Evolutionary conservation across 352 stramenopile genomes (phyloP).

Genomic region (Globisporangium yorkense): DNA sequence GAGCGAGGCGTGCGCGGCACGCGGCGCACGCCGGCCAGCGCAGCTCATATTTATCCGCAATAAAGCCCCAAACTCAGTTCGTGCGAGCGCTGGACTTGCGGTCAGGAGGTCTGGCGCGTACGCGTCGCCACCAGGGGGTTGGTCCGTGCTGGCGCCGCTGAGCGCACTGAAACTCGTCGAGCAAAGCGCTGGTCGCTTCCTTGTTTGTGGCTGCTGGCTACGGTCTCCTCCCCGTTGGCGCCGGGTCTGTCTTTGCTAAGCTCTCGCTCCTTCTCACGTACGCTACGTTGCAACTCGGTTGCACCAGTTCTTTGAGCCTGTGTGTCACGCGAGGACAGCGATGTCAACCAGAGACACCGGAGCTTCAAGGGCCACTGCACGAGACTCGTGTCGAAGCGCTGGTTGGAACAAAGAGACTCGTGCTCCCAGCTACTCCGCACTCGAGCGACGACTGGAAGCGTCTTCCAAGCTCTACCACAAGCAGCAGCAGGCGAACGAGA

Average conservation of each 20-base stretch:
- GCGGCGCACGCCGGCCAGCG: background rate
- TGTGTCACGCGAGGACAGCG: background rate
- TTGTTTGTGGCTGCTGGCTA: background rate
- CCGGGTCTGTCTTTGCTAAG: background rate
- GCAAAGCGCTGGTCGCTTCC: background rate
- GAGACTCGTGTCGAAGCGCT: no score
- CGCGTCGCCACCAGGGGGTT: no score
- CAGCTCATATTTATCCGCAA: conserved; percentile 11
- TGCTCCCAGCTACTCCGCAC: no score
- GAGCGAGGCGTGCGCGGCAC: background rate
- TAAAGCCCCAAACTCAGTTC: background rate
- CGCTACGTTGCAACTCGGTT: background rate
- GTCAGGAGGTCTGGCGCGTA: no score
- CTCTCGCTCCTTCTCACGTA: background rate
- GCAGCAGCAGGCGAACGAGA: background rate
- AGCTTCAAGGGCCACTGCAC: background rate
- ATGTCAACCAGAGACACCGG: background rate
- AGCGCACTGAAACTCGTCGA: background rate
- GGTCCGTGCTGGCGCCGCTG: no score
- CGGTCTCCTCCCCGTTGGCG: no score
- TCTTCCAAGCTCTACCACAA: background rate
- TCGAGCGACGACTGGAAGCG: no score
- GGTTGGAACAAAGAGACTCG: no score
- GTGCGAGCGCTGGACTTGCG: no score
- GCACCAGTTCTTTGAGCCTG: background rate